phyloP scores from a whole-genome alignment of 768 basidiomycete genomes.

The Pisolithus marmoratus region DNA sequence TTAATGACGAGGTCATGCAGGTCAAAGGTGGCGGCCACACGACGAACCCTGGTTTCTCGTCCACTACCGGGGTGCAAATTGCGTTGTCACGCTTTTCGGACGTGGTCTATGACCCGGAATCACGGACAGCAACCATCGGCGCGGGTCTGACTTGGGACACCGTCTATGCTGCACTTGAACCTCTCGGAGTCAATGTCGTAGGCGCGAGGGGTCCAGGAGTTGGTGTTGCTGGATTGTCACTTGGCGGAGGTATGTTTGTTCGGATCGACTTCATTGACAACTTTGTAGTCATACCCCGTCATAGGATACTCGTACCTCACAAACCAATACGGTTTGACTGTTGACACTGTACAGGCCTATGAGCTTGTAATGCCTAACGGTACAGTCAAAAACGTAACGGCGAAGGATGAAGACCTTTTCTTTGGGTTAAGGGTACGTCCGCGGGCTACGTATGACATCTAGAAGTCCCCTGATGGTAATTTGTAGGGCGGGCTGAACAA shows the following conservation, averaged over 20 bases:
- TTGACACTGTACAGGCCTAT: conserved; percentile 46
- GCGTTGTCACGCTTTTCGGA: conserved; percentile 40
- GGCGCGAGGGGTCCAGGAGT: conserved; percentile 53
- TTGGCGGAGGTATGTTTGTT: conserved; percentile 43
- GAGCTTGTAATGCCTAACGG: conserved; percentile 55
- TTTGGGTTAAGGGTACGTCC: conserved; percentile 33
- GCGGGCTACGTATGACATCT: conserved; percentile 1
- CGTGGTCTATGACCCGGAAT: conserved; percentile 28
- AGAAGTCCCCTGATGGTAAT: not conserved
- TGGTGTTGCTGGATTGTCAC: conserved; percentile 48
- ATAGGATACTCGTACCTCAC: conserved; percentile 55
- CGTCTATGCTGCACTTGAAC: conserved; percentile 43
- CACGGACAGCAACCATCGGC: conserved; percentile 34
- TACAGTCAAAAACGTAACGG: conserved; percentile 29
- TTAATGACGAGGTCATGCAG: conserved; percentile 19
- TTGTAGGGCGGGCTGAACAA: conserved; percentile 54
- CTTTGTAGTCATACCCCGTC: not conserved
- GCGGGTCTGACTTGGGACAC: conserved; percentile 53
- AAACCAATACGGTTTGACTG: conserved; percentile 51
- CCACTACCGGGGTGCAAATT: conserved; percentile 49
- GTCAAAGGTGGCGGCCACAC: conserved; percentile 55
- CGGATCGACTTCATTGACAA: conserved; percentile 15
- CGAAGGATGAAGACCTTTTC: conserved; percentile 31
- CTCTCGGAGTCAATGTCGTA: conserved; percentile 44
- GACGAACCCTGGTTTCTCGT: conserved; percentile 47